Evolutionary conservation across 2,329 filamentous ascomycete species (phyloP), one percentile per base, ranked within the genome.

Genomic region (Aspergillus sp.): DNA sequence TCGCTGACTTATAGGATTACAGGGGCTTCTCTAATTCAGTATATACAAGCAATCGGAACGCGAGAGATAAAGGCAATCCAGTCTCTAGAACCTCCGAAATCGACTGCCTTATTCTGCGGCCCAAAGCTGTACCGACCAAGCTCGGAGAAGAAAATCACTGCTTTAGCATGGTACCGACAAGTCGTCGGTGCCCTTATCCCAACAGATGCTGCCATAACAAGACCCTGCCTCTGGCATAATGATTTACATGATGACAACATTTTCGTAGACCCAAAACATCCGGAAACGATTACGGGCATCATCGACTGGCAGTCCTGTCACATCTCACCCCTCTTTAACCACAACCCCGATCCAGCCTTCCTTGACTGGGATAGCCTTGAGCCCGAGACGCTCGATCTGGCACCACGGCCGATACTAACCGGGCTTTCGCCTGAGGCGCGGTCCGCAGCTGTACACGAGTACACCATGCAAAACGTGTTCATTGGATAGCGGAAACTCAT

Each of bases 291-390:
- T 17, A 64, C 66, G 3, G 61, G 65, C 12, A 70, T 73, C 7
- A 70, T 73, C 21, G 68, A 72, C 59, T 73, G 68, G 70, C 67
- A 73, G 53, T 68, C 66, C 21, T 62, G 60, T 19, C 67, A 70
- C 39, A 55, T 70, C 48, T 65, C 66, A 2, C 69, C 70, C 0
- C 64, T 72, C 35, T 67, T 70, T 44, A 65, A 66, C 52, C 65
- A 72, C 6, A 62, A 59, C 51, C 60, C 61, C 41, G 62, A 69
- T 48, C 67, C 68, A 9, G 64, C 60, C 8, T 69, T 71, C 56
- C 57, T 73, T 8, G 57, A 63, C n/a, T 71, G 61, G 61, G 61
- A 64, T 58, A 64, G 64, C 31, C 62, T 67, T 46, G 63, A 68
- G 46, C 68, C 68, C 19, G 65, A 72, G 55, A 64, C 64, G 1